phyloP scores from a whole-genome alignment of 208 protist species.

The Crithidia sp. region DNA sequence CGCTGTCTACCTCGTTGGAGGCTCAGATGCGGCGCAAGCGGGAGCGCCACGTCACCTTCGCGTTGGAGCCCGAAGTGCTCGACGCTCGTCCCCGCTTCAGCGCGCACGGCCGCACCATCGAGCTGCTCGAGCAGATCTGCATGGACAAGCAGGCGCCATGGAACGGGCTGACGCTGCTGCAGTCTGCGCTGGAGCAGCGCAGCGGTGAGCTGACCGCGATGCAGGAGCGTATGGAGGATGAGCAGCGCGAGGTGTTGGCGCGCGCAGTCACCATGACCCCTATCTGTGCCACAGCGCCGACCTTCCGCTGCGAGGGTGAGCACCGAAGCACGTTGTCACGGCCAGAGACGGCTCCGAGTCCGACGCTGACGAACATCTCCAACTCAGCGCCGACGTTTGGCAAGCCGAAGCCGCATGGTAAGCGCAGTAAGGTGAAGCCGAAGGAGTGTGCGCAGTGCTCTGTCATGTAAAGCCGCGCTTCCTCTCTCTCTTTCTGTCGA shows the following conservation, averaged over 20 bases:
- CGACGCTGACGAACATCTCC: not conserved
- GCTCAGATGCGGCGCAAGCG: conserved; percentile 4
- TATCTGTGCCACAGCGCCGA: not conserved
- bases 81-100: conserved; percentile 28
- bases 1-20: not conserved
- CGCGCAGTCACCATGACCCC: conserved; percentile 2
- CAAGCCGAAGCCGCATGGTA: not conserved
- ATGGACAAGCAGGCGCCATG: conserved; percentile 32
- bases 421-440: conserved; percentile 26
- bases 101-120: conserved; percentile 22
- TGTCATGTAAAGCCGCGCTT: conserved; percentile 15
- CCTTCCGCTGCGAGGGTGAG: not conserved
- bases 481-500: not conserved
- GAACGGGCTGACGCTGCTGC: conserved; percentile 19
- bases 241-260: not conserved
- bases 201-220: conserved; percentile 10
- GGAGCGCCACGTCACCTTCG: conserved; percentile 33
- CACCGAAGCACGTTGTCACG: not conserved
- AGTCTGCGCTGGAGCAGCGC: conserved; percentile 16
- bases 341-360: not conserved
- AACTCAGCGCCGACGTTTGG: not conserved
- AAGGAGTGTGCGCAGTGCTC: conserved; percentile 14
- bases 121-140: conserved; percentile 38
- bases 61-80: conserved; percentile 34
- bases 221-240: conserved; percentile 6